Evolutionary conservation across 1,139 yeast genomes (phyloP), one percentile per base, ranked within the genome.

Genomic region (Insectozyma bohioensis): DNA sequence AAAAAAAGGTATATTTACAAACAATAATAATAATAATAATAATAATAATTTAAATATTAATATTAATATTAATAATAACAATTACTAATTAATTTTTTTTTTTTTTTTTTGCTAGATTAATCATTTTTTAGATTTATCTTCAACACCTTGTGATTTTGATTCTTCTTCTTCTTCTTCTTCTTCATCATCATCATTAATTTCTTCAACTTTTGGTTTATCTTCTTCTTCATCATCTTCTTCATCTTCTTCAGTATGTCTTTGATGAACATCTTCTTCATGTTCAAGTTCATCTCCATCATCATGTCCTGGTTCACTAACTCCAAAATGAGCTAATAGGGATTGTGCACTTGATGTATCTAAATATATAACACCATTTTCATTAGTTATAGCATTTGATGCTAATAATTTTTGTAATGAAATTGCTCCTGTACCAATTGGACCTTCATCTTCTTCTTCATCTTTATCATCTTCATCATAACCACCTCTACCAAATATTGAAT

Each of bases 301-400:
- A 35, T 47, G 53, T 24, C 45, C 58, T 29, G 49, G 48, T 24
- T 58, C 55, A 26, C 63, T 54, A 64, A 67, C 67, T 31, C 75
- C 75, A 38, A 72, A 70, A 38, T 70, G 72, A 25, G 74, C 74
- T 48, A 73, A 65, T 43, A 72, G 54, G 6, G 72, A 64, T 48
- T 68, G 74, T 11, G 75, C 75, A 12, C 72, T 64, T 25, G 68
- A 60, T 6, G 73, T 67, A 47, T 73, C 79, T 44, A 73, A 61
- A 48, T 73, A 73, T 34, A 72, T 71, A 11, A 73, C 78, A n/a
- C 78, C 79, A 45, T 74, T 72, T 48, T 73, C 78, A 45, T 67
- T 72, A 35, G 78, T 72, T 41, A 74, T 62, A 12, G 75, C 75
- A 49, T 72, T 72, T 36, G 71, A 67, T 28, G 75, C 72, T 39